Base-by-base conservation (phyloP, 1,139 yeast genomes). In the Yamadazyma trypodendri region DNA sequence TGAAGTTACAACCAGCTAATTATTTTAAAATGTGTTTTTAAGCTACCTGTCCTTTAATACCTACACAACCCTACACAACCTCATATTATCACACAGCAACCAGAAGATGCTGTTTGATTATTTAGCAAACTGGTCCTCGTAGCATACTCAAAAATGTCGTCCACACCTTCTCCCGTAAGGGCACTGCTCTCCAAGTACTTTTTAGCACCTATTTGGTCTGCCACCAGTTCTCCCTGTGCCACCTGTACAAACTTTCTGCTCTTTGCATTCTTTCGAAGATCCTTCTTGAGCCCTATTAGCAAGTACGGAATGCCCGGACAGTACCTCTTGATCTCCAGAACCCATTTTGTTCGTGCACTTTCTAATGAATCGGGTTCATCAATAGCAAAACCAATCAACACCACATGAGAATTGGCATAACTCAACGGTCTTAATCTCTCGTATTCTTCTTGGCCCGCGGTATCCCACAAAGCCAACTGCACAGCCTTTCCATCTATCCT, bases 371-470 rank as follows among this genome's bases (percentile, higher is more conserved):
- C 89, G 2, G 83, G 83, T 14, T 76, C 77, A 54, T 84, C 81
- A 8, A 84, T 60, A 2, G 90, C 81, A 62, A 81, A 84, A 1
- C 86, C 90, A 36, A 84, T 79, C 40, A 84, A 59, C 39, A 84
- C 77, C 38, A 83, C 80, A 56, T 84, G 82, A 7, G 89, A 84
- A 49, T 83, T 80, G n/a, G 84, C 75, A 51, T 84, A 84, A 48
- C 92, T 89, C 52, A 92, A 70, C 5, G 96, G 90, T 51, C 97
- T 73, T 42, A 84, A 65, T 45, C 92, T 58, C 51, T 84, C 90
- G 55, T 83, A 84, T 56, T 84, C 97, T 67, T 89, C 97, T 62
- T 89, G 97, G 4, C 97, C 97, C 2, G 97, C 97, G 4, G 97
- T 90, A 59, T 90, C 97, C 97, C 97, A 90, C 27, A 90, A 64